These are phyloP conservation scores for Lepidium aucheri DNA, from an alignment of 345 rosid species.

Conservation along the genomic window DNA sequence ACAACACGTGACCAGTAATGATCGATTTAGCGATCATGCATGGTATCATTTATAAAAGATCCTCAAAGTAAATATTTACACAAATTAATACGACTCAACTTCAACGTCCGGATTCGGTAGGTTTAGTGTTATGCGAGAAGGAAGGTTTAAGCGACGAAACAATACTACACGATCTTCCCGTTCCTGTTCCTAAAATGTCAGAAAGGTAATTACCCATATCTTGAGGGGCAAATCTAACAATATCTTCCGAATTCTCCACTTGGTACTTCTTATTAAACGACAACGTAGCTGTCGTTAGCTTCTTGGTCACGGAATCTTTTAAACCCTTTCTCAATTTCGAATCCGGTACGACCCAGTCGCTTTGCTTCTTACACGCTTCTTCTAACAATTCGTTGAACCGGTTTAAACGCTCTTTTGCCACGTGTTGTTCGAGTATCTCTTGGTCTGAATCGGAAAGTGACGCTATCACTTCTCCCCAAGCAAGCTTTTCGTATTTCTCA, in stretches of 20 bases:
- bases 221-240: constrained; percentile 54
- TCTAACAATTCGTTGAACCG: constrained; percentile 53
- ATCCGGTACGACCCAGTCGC: constrained; percentile 53
- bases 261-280: constrained; percentile 34
- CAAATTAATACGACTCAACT: background rate
- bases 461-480: constrained; percentile 52
- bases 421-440: constrained; percentile 8
- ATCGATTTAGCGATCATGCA: background rate
- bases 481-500: constrained; percentile 50
- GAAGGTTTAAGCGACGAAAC: constrained; percentile 2
- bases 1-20: background rate
- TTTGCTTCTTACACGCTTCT: constrained; percentile 46
- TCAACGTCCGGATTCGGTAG: constrained; percentile 9
- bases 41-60: background rate
- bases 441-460: constrained; percentile 32
- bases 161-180: constrained; percentile 4
- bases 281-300: constrained; percentile 28
- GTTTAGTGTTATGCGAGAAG: background rate
- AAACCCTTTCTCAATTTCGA: constrained; percentile 47
- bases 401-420: constrained; percentile 34
- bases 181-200: constrained; percentile 33
- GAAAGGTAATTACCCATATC: constrained; percentile 50
- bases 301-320: constrained; percentile 37
- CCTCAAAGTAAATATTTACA: background rate
- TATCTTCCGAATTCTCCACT: constrained; percentile 13